Evolutionary conservation across 2,329 filamentous ascomycete species (phyloP), one percentile per base, ranked within the genome.

Genomic region (Aspergillus candidus): DNA sequence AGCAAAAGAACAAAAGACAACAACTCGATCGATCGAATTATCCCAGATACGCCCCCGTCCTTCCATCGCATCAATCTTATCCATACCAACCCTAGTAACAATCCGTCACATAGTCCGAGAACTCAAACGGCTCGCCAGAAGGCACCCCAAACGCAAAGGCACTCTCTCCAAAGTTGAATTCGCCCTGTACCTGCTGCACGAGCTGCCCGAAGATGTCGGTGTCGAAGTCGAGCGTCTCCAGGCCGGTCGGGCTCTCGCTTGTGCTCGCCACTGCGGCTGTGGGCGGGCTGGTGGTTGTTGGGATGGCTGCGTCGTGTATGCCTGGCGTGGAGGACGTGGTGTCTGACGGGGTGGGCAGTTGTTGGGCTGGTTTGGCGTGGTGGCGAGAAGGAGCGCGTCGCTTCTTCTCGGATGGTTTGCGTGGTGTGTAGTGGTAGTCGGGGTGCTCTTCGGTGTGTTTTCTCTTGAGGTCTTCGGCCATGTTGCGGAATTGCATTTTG

Each of bases 361-460:
- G 33, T 17, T 50, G 43, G 11, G 14, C 27, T 12, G 35, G 27
- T 31, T 51, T 53, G 22, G 41, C 15, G 22, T 48, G 33, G 6
- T 48, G 50, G 40, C 60, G 63, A 47, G 65, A 63, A 30, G 63
- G 65, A 53, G 66, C 66, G 47, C 72, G 66, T 43, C 68, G 66
- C 57, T 72, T 73, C 56, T 68, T 71, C 55, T 73, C 66, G 18
- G 57, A 67, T 29, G 69, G 64, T 56, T 72, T 72, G 49, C 71
- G 68, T 41, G 72, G 70, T 41, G 70, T 63, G 49, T 73, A 73
- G 38, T 71, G 66, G 52, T 73, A 74, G 37, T 67, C 59, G 5
- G 71, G 70, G 51, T 72, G 59, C 12, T 65, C 57, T 35, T 59
- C 49, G 7, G 61, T 53, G 46, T 74, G 71, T 47, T 69, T 59